phyloP scores from a whole-genome alignment of 345 rosid genomes.

The Moringa oleifera region DNA sequence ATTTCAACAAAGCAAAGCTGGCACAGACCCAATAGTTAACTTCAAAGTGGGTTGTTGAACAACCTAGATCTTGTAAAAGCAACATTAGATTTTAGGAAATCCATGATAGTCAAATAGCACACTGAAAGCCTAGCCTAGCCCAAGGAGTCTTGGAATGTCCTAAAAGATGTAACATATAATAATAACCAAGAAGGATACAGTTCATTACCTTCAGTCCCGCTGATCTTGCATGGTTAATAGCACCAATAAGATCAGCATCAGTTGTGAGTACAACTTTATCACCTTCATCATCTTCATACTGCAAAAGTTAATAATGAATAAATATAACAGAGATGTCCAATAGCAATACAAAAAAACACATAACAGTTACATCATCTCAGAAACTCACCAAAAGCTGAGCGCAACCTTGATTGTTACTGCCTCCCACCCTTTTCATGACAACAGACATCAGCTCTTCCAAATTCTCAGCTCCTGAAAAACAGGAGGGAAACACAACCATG shows the following conservation, averaged over 20 bases:
- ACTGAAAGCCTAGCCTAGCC: not conserved
- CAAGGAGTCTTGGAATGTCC: no score
- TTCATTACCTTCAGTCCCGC: conserved; percentile 58
- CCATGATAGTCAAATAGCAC: not conserved
- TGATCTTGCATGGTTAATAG: conserved; percentile 62
- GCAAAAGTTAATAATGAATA: not conserved
- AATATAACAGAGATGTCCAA: not conserved
- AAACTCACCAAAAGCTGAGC: conserved; percentile 72
- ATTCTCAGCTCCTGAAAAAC: conserved; percentile 45
- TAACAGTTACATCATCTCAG: conserved; percentile 2
- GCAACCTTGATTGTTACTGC: conserved; percentile 28
- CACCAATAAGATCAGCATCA: conserved; percentile 72
- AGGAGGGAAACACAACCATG: not conserved
- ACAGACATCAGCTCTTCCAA: conserved; percentile 65
- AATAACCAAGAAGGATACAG: not conserved
- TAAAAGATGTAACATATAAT: not conserved
- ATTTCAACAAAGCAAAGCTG: no score
- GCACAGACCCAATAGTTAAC: no score
- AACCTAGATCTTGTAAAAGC: no score
- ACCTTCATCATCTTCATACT: conserved; percentile 96
- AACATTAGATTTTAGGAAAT: no score
- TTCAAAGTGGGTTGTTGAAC: no score
- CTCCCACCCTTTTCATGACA: conserved; percentile 67
- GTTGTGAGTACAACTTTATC: conserved; percentile 75
- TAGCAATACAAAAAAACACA: not conserved